phyloP scores from a whole-genome alignment of 2,329 filamentous ascomycete genomes.

The Pyrenophora tritici-repentis region DNA sequence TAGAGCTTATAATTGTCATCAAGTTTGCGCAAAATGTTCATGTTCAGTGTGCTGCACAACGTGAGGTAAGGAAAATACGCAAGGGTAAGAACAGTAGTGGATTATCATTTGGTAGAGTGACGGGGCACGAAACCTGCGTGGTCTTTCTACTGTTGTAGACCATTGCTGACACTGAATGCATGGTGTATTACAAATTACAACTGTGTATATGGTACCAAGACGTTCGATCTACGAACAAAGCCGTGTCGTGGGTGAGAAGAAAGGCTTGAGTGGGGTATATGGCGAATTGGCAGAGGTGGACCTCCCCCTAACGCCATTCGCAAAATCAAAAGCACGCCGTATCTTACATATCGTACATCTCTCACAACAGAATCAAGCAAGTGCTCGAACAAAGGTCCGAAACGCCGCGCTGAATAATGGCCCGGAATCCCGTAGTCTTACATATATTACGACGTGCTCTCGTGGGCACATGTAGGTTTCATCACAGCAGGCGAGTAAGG shows the following conservation, averaged over 20 bases:
- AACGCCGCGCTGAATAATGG: conserved; percentile 1
- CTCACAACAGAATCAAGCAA: conserved; percentile 1
- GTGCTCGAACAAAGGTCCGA: neutral
- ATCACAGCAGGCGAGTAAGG: neutral
- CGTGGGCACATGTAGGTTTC: neutral
- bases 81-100: too few species aligned
- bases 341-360: conserved; percentile 8
- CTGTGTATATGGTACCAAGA: neutral
- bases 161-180: too few species aligned
- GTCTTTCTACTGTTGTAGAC: too few species aligned
- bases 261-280: conserved; percentile 16
- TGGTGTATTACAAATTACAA: neutral
- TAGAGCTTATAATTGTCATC: too few species aligned
- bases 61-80: too few species aligned
- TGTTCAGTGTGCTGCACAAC: too few species aligned
- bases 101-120: too few species aligned
- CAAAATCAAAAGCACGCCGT: neutral
- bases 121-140: too few species aligned
- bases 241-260: neutral
- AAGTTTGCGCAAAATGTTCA: too few species aligned
- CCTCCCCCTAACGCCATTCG: neutral
- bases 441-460: conserved; percentile 10
- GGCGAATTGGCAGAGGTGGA: conserved; percentile 2
- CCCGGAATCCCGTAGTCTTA: conserved; percentile 4
- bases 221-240: conserved; percentile 4